Conservation (phyloP, 805 yeast species). For the Naumovozyma castellii region DNA sequence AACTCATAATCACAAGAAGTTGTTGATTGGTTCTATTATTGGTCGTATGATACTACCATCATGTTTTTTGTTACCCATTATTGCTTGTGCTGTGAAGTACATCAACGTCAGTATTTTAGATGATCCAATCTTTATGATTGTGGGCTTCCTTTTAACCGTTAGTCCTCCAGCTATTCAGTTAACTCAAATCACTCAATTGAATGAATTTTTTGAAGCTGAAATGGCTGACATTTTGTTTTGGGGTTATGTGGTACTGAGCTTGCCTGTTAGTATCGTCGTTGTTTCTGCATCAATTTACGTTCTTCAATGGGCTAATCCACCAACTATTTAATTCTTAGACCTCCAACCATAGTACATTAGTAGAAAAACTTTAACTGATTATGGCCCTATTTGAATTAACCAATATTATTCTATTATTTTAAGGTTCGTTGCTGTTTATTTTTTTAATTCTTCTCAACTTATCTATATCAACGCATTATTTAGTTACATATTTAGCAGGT, state of each 20-base stretch:
- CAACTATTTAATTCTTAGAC: background rate
- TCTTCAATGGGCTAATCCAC: conserved; percentile 33
- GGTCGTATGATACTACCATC: conserved; percentile 77
- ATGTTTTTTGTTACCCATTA: conserved; percentile 53
- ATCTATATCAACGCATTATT: no score
- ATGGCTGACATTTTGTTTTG: conserved; percentile 77
- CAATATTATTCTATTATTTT: no score
- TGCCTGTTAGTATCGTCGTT: conserved; percentile 65
- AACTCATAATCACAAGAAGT: conserved; percentile 49
- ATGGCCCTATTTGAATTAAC: no score
- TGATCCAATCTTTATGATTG: conserved; percentile 73
- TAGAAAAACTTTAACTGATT: background rate
- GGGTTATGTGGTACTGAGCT: conserved; percentile 68
- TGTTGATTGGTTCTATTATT: conserved; percentile 58
- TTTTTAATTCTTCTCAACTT: no score
- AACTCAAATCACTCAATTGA: conserved; percentile 71
- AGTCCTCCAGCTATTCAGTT: conserved; percentile 81
- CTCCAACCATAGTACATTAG: no score
- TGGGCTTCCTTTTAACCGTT: conserved; percentile 63
- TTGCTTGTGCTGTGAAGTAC: conserved; percentile 54
- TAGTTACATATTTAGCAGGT: no score
- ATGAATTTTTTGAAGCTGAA: conserved; percentile 66
- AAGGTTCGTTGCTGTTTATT: no score
- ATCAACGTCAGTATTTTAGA: conserved; percentile 59
- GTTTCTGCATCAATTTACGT: conserved; percentile 55